Conservation (phyloP, 139 green algal genomes). For the Chlamydomonas asymmetrica region DNA sequence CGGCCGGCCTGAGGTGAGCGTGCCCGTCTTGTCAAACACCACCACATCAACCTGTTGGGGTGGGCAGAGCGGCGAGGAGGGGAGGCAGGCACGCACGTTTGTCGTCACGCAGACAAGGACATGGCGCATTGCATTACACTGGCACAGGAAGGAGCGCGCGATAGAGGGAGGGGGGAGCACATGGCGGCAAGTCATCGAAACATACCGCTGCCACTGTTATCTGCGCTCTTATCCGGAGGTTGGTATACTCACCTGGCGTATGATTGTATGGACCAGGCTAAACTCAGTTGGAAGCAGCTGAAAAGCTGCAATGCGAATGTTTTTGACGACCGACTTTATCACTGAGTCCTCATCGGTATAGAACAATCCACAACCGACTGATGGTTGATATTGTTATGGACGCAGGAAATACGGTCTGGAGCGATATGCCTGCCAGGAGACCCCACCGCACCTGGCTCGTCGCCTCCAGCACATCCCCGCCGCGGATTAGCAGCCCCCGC, state of each 20-base stretch:
- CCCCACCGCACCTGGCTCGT: slow-evolving; percentile 38
- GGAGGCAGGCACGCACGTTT: background rate
- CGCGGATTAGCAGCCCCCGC: slow-evolving; percentile 82
- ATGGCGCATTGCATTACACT: background rate
- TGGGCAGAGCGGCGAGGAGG: slow-evolving; percentile 5
- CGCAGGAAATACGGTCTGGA: background rate
- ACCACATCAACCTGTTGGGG: slow-evolving; percentile 75
- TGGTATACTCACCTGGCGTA: too few relatives aligned
- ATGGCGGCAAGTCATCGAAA: background rate
- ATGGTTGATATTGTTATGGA: background rate
- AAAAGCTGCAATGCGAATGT: too few relatives aligned
- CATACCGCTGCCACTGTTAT: too few relatives aligned
- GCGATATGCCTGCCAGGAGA: background rate
- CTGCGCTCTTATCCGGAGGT: too few relatives aligned
- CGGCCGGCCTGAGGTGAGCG: slow-evolving; percentile 82
- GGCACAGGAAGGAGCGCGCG: background rate
- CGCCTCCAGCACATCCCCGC: slow-evolving; percentile 80
- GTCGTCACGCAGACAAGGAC: slow-evolving; percentile 7
- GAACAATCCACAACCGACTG: too few relatives aligned
- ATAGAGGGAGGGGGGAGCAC: background rate
- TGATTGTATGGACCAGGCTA: too few relatives aligned
- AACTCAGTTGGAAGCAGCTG: too few relatives aligned
- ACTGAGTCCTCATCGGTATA: too few relatives aligned
- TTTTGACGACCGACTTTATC: too few relatives aligned
- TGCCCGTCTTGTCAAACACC: slow-evolving; percentile 97